Conservation (phyloP, 2,329 filamentous ascomycete species). For the Aureobasidium sp. region DNA sequence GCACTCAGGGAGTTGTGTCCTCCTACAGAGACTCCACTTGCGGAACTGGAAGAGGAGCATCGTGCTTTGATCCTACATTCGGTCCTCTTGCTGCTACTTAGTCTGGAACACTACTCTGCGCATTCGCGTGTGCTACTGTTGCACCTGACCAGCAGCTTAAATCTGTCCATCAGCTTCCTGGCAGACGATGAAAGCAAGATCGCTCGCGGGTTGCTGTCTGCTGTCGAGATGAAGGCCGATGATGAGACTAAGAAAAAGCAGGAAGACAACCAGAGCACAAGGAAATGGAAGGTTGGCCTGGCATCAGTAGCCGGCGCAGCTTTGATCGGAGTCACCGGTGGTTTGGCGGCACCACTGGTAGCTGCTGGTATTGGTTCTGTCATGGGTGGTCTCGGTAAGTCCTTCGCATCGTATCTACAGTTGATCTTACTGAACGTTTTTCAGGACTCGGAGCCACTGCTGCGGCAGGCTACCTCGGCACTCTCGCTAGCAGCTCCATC, state of each 20-base stretch:
- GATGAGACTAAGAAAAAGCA: conserved; percentile 64
- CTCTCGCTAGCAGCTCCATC: conserved; percentile 68
- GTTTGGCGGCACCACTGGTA: conserved; percentile 67
- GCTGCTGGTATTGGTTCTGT: conserved; percentile 71
- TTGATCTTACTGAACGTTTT: not conserved
- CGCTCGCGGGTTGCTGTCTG: conserved; percentile 63
- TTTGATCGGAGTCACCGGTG: conserved; percentile 73
- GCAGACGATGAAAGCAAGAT: conserved; percentile 53
- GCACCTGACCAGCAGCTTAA: conserved; percentile 25
- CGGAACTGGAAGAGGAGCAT: conserved; percentile 26
- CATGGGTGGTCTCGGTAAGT: conserved; percentile 53
- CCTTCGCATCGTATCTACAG: not conserved
- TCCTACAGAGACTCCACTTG: conserved; percentile 28
- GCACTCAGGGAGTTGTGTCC: conserved; percentile 26
- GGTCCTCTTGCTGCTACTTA: conserved; percentile 29
- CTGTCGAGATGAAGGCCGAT: conserved; percentile 71
- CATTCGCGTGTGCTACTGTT: conserved; percentile 29
- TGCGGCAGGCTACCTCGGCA: conserved; percentile 70
- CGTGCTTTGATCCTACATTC: conserved; percentile 29
- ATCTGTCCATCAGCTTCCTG: conserved; percentile 24
- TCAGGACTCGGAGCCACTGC: conserved; percentile 60
- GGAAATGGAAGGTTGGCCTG: conserved; percentile 75
- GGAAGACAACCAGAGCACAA: conserved; percentile 58
- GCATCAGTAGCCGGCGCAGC: conserved; percentile 83
- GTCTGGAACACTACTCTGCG: conserved; percentile 30